Evolutionary conservation across 306 rosid genomes (phyloP).

Genomic region (Delonix regia): DNA sequence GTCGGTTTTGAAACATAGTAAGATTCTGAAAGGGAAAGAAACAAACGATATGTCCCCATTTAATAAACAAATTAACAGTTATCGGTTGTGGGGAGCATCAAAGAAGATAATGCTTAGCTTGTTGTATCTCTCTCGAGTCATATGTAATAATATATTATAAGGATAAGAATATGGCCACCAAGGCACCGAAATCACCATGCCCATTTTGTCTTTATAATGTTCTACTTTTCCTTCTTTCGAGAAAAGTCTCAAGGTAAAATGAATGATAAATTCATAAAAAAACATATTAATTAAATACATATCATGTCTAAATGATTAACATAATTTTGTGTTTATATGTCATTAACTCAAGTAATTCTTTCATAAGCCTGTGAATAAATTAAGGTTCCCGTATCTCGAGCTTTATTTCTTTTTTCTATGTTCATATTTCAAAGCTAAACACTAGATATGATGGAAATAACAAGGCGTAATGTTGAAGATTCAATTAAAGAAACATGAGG

Average conservation of each 20-base stretch:
- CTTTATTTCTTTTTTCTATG: no score
- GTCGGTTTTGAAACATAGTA: neutral
- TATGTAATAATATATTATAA: neutral
- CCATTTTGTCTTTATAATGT: conserved; percentile 16
- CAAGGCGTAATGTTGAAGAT: neutral
- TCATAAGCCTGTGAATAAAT: no score
- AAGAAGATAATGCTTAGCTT: conserved; percentile 10
- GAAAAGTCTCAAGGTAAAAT: neutral
- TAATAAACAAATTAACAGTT: neutral
- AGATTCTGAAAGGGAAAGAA: neutral
- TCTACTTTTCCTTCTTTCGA: neutral
- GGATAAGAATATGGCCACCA: conserved; percentile 36
- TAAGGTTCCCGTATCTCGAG: no score
- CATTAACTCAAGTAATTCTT: neutral
- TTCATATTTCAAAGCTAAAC: no score
- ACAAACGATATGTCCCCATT: no score
- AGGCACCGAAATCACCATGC: neutral
- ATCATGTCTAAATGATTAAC: neutral
- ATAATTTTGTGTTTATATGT: neutral
- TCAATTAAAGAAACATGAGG: conserved; percentile 20
- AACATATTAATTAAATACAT: neutral
- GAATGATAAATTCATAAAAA: neutral
- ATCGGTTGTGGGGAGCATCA: conserved; percentile 24
- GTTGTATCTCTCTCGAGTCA: neutral
- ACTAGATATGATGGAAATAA: neutral